Evolutionary conservation across 2,329 filamentous ascomycete genomes (phyloP).

Genomic region (Bipolaris cookei): DNA sequence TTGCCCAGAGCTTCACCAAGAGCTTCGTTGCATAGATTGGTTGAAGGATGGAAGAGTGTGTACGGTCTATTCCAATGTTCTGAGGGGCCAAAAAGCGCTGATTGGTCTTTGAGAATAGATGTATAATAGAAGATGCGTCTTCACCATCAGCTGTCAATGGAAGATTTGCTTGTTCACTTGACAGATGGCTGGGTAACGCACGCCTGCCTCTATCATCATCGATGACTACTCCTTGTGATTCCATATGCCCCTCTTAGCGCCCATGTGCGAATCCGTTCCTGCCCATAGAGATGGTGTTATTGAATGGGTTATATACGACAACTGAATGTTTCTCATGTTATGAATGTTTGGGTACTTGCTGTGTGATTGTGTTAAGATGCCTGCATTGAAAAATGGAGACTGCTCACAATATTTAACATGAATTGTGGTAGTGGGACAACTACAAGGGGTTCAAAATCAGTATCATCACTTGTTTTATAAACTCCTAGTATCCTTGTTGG

Average conservation of each 20-base stretch:
- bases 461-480: too few relatives aligned
- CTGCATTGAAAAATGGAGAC: too few relatives aligned
- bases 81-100: conserved; percentile 48
- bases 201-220: conserved; percentile 8
- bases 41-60: conserved; percentile 43
- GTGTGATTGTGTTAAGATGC: not conserved
- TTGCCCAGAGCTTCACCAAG: conserved; percentile 85
- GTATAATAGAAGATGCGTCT: conserved; percentile 52
- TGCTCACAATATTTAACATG: too few relatives aligned
- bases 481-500: too few relatives aligned
- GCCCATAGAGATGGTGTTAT: conserved; percentile 16
- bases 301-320: conserved; percentile 17
- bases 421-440: too few relatives aligned
- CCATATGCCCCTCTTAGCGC: conserved; percentile 37
- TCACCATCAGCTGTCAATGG: conserved; percentile 50
- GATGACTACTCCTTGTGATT: conserved; percentile 26
- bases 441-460: too few relatives aligned
- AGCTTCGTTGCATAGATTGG: conserved; percentile 73
- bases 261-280: conserved; percentile 29
- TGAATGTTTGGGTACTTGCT: not conserved
- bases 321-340: conserved; percentile 18
- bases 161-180: conserved; percentile 39
- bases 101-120: conserved; percentile 48
- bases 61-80: conserved; percentile 46
- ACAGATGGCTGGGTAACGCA: conserved; percentile 16